These are phyloP conservation scores for Aspergillus candidus DNA, from an alignment of 2,329 filamentous ascomycete species.

Conservation along the genomic window DNA sequence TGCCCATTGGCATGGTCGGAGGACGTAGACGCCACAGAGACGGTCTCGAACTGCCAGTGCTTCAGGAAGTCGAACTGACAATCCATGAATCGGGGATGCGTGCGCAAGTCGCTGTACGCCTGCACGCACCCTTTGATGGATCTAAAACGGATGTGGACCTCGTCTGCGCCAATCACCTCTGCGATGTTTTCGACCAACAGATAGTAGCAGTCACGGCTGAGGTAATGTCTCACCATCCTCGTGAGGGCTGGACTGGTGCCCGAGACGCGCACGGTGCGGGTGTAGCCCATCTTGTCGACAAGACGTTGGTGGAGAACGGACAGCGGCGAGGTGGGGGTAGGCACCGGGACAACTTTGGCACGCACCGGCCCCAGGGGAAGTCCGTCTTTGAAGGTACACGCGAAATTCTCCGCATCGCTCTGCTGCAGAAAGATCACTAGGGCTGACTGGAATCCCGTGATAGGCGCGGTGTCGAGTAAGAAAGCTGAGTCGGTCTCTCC, in stretches of 20 bases:
- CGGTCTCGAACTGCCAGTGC: neutral
- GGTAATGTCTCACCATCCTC: conserved; percentile 5
- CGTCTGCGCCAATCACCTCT: conserved; percentile 6
- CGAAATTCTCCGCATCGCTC: conserved; percentile 19
- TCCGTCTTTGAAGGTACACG: conserved; percentile 11
- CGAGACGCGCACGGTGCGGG: conserved; percentile 21
- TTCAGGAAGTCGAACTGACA: conserved; percentile 16
- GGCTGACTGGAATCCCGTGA: conserved; percentile 26
- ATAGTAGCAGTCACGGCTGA: conserved; percentile 7
- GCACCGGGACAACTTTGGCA: conserved; percentile 19
- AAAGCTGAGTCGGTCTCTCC: conserved; percentile 26
- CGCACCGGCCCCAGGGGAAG: conserved; percentile 15
- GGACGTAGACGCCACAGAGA: neutral
- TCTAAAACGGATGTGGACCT: conserved; percentile 15
- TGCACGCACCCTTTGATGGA: conserved; percentile 15
- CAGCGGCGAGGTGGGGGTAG: conserved; percentile 29
- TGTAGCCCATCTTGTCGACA: conserved; percentile 19
- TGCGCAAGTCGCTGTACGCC: conserved; percentile 10
- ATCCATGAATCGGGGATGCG: conserved; percentile 8
- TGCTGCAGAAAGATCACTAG: conserved; percentile 26
- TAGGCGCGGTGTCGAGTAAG: conserved; percentile 23
- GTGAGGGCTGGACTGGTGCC: conserved; percentile 7
- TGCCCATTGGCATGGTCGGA: neutral
- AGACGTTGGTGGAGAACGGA: conserved; percentile 14
- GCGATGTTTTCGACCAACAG: conserved; percentile 14